Evolutionary conservation across 2,329 filamentous ascomycete genomes (phyloP), one percentile per base, ranked within the genome.

Genomic region (Hortaea werneckii): DNA sequence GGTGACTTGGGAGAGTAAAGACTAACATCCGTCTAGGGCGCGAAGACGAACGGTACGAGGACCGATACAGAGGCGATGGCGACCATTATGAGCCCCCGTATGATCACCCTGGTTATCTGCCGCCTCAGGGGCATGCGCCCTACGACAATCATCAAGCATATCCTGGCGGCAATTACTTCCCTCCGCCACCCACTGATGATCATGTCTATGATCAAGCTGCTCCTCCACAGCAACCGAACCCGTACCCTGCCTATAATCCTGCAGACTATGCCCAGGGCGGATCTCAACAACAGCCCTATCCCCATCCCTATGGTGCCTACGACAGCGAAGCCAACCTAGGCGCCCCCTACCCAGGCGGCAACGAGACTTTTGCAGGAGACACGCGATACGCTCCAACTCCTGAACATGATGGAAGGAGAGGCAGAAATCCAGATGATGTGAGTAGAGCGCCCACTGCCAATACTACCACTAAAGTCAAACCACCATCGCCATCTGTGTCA

Each of bases 161-260:
- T 43, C 71, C 71, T 13, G 59, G 65, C 43, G 64, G 65, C 42
- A 71, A 71, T 46, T 67, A 72, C 51, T 74, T 74, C 53, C 70
- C 71, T 28, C 71, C 71, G n/a, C 71, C 71, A 2, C 70, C 63
- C 5, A 58, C 56, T 13, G 53, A 48, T 30, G 54, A 47, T 20
- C 11, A 42, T 30, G 48, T 42, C 13, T 43, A 51, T 58, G 47
- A 51, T 29, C 45, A 49, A 34, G 54, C 43, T 46, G 29, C 41
- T 9, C 32, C 32, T n/a, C 32, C 32, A 35, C 38, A 53, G 37
- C 43, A 66, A 48, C 32, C 48, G 34, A 50, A 32, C 40, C 48
- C 50, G 8, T 65, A 65, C 42, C 57, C 59, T 4, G 54, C 62
- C 1, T 69, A 69, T 49, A 67, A 68, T 41, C 71, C 71, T 30